These are phyloP conservation scores for Hygrophorus pudorinus DNA, from an alignment of 768 basidiomycete genomes.

Conservation along the genomic window DNA sequence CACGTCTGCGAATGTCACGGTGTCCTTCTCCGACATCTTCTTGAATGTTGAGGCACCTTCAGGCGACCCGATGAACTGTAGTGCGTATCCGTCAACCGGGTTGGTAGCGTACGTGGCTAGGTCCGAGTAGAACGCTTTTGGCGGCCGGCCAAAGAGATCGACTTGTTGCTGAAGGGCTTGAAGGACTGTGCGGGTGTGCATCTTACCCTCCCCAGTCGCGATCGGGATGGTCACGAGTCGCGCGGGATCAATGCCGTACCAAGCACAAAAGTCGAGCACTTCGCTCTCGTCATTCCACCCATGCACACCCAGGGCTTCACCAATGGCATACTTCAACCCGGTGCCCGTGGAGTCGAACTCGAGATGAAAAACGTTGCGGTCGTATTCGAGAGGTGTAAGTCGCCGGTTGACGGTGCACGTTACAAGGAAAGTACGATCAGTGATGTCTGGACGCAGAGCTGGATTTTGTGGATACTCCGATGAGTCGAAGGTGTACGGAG, in stretches of 20 bases:
- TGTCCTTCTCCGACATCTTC: conserved; percentile 91
- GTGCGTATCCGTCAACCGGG: conserved; percentile 62
- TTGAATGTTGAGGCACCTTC: conserved; percentile 92
- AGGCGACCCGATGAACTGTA: conserved; percentile 88
- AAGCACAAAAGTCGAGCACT: conserved; percentile 78
- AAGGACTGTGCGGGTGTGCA: conserved; percentile 91
- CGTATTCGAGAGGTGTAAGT: conserved; percentile 89
- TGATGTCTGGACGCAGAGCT: conserved; percentile 72
- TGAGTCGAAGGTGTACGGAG: conserved; percentile 26
- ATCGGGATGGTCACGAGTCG: conserved; percentile 77
- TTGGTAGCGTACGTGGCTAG: conserved; percentile 67
- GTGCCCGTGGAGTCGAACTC: conserved; percentile 91
- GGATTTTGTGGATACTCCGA: conserved; percentile 51
- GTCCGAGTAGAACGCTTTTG: conserved; percentile 91
- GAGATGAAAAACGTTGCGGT: conserved; percentile 98
- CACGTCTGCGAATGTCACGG: conserved; percentile 86
- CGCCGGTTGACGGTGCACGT: conserved; percentile 92
- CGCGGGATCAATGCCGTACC: conserved; percentile 83
- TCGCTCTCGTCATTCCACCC: conserved; percentile 95
- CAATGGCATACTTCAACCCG: conserved; percentile 89
- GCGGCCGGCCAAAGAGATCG: conserved; percentile 91
- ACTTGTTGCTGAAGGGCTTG: conserved; percentile 95
- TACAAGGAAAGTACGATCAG: conserved; percentile 87
- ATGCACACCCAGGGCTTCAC: conserved; percentile 94
- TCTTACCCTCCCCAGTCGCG: conserved; percentile 47